Conservation (phyloP, 495 filamentous ascomycete species). For the Lasiosphaeris hirsuta region DNA sequence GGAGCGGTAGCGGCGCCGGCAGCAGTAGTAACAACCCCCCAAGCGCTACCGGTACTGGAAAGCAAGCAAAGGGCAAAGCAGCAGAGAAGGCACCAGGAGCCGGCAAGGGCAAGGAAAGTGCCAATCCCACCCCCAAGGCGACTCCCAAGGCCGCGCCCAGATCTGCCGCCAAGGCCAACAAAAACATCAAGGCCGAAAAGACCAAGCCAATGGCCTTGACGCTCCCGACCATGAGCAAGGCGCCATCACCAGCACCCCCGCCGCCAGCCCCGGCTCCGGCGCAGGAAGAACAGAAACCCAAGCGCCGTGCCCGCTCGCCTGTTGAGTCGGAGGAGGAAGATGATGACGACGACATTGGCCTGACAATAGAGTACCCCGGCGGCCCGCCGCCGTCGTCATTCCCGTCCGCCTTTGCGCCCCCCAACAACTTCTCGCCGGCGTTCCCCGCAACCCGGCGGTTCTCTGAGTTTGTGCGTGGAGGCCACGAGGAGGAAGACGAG, state of each 20-base stretch:
- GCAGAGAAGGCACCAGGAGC: slow-evolving; percentile 15
- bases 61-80: slow-evolving; percentile 5
- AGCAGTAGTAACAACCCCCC: not conserved
- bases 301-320: slow-evolving; percentile 18
- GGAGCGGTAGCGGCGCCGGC: slow-evolving; percentile 13
- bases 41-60: not conserved
- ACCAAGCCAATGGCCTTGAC: slow-evolving; percentile 20
- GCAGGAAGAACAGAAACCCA: slow-evolving; percentile 22
- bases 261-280: slow-evolving; percentile 20
- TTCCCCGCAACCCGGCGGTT: slow-evolving; percentile 36
- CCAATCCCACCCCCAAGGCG: not conserved
- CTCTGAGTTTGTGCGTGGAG: slow-evolving; percentile 36
- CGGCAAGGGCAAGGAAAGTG: slow-evolving; percentile 21
- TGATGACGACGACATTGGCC: slow-evolving; percentile 42
- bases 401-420: slow-evolving; percentile 13
- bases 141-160: slow-evolving; percentile 8
- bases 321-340: slow-evolving; percentile 39
- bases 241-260: slow-evolving; percentile 5
- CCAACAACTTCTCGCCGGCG: slow-evolving; percentile 34
- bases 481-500: slow-evolving; percentile 38
- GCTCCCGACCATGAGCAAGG: slow-evolving; percentile 15
- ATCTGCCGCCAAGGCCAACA: slow-evolving; percentile 11
- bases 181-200: slow-evolving; percentile 13
- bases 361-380: slow-evolving; percentile 46
- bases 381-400: slow-evolving; percentile 23